phyloP scores from a whole-genome alignment of 768 basidiomycete species.

The Xerocomus spinulosus region DNA sequence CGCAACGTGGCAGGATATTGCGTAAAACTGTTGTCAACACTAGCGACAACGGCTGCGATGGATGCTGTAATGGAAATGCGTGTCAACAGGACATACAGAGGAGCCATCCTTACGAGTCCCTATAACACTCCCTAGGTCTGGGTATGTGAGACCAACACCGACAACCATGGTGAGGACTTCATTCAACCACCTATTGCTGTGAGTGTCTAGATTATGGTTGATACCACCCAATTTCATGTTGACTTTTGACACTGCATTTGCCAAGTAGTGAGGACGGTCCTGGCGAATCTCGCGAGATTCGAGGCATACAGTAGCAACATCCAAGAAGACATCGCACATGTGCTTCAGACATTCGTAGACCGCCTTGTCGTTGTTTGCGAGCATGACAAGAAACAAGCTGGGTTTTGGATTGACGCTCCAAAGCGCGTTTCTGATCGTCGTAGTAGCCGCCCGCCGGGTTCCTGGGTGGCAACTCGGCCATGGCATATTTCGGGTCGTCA shows the following conservation, averaged over 20 bases:
- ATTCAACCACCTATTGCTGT: slow-evolving; percentile 32
- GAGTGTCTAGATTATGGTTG: slow-evolving; percentile 37
- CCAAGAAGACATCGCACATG: slow-evolving; percentile 40
- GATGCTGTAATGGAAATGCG: slow-evolving; percentile 27
- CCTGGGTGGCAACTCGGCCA: slow-evolving; percentile 44
- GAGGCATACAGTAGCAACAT: slow-evolving; percentile 57
- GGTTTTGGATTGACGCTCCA: slow-evolving; percentile 30
- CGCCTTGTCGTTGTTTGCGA: slow-evolving; percentile 37
- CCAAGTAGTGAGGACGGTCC: slow-evolving; percentile 35
- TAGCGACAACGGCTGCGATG: slow-evolving; percentile 47
- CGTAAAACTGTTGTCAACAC: slow-evolving; percentile 35
- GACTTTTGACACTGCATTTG: slow-evolving; percentile 45
- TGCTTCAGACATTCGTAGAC: slow-evolving; percentile 43
- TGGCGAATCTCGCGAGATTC: slow-evolving; percentile 61
- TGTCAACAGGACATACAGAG: neutral
- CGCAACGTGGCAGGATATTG: slow-evolving; percentile 43
- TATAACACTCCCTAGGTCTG: slow-evolving; percentile 55
- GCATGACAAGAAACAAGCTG: slow-evolving; percentile 36
- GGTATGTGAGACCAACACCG: slow-evolving; percentile 64
- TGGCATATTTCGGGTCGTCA: slow-evolving; percentile 33
- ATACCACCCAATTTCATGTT: slow-evolving; percentile 49
- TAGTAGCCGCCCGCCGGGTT: slow-evolving; percentile 39
- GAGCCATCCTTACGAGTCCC: slow-evolving; percentile 31
- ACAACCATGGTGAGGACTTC: slow-evolving; percentile 43
- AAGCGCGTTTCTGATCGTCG: slow-evolving; percentile 37